Percentiles rank a stretch among this genome's conserved stretches.
These are phyloP conservation scores for Colletotrichum gigasporum DNA, from an alignment of 2,329 filamentous ascomycete species.

Conservation along the genomic window DNA sequence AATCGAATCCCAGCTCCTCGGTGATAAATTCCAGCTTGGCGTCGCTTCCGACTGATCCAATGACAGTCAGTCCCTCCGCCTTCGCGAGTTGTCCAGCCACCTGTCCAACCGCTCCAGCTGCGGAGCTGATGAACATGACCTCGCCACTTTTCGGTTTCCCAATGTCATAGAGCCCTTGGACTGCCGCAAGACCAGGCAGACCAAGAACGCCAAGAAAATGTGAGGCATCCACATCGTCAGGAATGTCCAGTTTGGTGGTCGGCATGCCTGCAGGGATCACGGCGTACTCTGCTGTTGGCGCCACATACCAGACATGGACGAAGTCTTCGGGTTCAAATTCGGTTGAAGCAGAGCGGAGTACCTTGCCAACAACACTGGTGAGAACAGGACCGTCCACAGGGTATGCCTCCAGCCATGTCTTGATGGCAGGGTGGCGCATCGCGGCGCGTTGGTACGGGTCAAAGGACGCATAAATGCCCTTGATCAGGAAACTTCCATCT, in stretches of 20 bases:
- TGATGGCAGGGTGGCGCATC: conserved; percentile 67
- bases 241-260: conserved; percentile 68
- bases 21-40: conserved; percentile 78
- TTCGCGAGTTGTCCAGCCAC: conserved; percentile 81
- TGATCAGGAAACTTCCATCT: conserved; percentile 68
- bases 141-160: conserved; percentile 80
- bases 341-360: conserved; percentile 70
- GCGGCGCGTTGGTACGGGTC: conserved; percentile 79
- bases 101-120: conserved; percentile 79
- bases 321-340: conserved; percentile 72
- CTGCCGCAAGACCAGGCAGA: conserved; percentile 82
- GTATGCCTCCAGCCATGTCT: conserved; percentile 72
- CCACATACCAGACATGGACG: conserved; percentile 53
- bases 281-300: conserved; percentile 71
- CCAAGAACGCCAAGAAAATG: conserved; percentile 76
- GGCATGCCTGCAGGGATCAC: conserved; percentile 54
- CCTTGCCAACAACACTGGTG: conserved; percentile 68
- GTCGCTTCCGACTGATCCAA: conserved; percentile 79
- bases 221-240: conserved; percentile 67
- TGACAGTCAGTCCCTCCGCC: conserved; percentile 77
- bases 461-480: conserved; percentile 74
- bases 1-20: conserved; percentile 76
- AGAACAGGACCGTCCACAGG: conserved; percentile 67
- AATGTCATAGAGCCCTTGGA: conserved; percentile 78
- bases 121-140: conserved; percentile 80